Conservation (phyloP, 164 flowering plant species). For the Magnolia sinica region DNA sequence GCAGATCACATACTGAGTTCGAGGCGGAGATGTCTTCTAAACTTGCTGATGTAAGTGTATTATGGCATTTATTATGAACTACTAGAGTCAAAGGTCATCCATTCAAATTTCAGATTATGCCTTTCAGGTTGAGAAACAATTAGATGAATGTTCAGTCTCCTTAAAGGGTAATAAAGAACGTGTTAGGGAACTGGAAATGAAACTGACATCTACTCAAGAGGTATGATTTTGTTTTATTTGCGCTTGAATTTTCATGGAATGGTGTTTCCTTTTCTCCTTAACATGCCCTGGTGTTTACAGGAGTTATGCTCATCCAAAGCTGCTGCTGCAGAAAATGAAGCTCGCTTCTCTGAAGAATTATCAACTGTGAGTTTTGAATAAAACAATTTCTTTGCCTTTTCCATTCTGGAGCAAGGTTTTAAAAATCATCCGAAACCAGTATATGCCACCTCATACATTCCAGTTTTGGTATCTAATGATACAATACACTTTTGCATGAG, state of each 20-base stretch:
- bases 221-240: slow-evolving; percentile 26
- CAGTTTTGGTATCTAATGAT: too few species aligned
- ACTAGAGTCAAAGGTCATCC: not conserved
- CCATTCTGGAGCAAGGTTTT: not conserved
- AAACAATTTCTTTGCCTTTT: slow-evolving; percentile 1
- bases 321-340: slow-evolving; percentile 61
- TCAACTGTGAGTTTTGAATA: slow-evolving; percentile 53
- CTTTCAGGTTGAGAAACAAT: slow-evolving; percentile 61
- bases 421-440: too few species aligned
- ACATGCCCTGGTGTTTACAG: slow-evolving; percentile 25
- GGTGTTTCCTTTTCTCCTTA: not conserved
- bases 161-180: slow-evolving; percentile 65
- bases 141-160: slow-evolving; percentile 55
- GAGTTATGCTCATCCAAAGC: slow-evolving; percentile 66
- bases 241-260: not conserved
- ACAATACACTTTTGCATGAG: too few species aligned
- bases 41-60: slow-evolving; percentile 57
- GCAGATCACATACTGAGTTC: slow-evolving; percentile 50
- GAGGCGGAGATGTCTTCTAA: slow-evolving; percentile 82
- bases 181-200: slow-evolving; percentile 61
- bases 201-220: slow-evolving; percentile 64
- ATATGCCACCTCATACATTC: too few species aligned
- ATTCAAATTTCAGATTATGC: not conserved
- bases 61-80: not conserved
- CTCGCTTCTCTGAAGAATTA: slow-evolving; percentile 61